Evolutionary conservation across 768 basidiomycete genomes (phyloP), one percentile per base, ranked within the genome.

Genomic region (Collybiopsis luxurians): DNA sequence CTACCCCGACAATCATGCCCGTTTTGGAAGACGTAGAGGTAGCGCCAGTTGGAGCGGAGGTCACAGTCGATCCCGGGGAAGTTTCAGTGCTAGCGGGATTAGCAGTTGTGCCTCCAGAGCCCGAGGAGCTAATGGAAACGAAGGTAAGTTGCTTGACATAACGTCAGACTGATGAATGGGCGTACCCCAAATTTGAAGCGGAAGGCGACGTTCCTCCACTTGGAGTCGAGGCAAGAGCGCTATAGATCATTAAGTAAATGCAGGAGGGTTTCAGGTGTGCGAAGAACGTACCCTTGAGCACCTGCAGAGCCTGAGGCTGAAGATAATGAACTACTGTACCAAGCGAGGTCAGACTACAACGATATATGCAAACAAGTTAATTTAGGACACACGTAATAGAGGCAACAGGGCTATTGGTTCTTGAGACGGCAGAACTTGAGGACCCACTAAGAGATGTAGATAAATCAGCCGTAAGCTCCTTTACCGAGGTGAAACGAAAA

Each of bases 1-100:
- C 27, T 9, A 42, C 27, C 4, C 53, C 53, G 26, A 54, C n/a
- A 19, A 54, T 54, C 27, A 54, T 54, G 15, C 53, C 53, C 7
- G 42, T 54, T 27, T 54, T 54, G 17, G 31, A 44, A 31, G 24
- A 28, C 7, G 23, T 42, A 12, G 53, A 54, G 30, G 30, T 34
- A 28, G 53, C 42, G 12, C 27, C 39, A 30, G n/a, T 19, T 24
- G 53, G 53, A 11, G 39, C 27, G 13, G 38, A 42, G 9, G 42
- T 43, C 10, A 23, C 38, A 4, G 53, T 54, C 10, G 39, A 42
- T 26, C 21, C 19, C 15, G 43, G 17, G 12, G 53, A 43, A 19
- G 40, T 19, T 30, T n/a, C 26, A 15, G 53, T 43, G 27, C 6
- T 43, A 6, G 42, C 6, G n/a, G 31, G 13, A 13, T 34, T 34